Conservation (phyloP, 1,139 yeast genomes). For the Debaryomyces coudertii region DNA sequence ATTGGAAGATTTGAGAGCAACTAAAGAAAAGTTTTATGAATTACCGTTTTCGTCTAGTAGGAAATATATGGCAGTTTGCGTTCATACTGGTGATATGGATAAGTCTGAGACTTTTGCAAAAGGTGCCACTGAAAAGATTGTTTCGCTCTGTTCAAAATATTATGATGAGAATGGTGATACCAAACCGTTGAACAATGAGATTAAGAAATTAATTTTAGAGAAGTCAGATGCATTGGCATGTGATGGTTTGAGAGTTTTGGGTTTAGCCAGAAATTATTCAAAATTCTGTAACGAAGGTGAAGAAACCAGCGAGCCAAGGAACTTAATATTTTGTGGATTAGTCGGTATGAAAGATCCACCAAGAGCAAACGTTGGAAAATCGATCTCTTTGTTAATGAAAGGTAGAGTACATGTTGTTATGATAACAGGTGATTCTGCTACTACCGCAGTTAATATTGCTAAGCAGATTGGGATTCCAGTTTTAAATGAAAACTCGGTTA, state of each 20-base stretch:
- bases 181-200: constrained; percentile 54
- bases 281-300: constrained; percentile 32
- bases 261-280: constrained; percentile 62
- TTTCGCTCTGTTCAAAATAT: constrained; percentile 63
- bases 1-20: constrained; percentile 66
- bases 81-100: constrained; percentile 58
- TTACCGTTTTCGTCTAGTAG: constrained; percentile 82
- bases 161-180: constrained; percentile 59
- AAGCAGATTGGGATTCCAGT: constrained; percentile 90
- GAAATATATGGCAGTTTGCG: constrained; percentile 86
- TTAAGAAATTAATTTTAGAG: constrained; percentile 47
- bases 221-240: constrained; percentile 69
- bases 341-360: constrained; percentile 98
- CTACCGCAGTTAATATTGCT: constrained; percentile 91
- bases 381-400: constrained; percentile 72
- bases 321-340: constrained; percentile 77
- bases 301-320: constrained; percentile 46
- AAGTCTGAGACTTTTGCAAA: constrained; percentile 69
- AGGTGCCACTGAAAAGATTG: constrained; percentile 85
- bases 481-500: constrained; percentile 62
- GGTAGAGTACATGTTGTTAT: constrained; percentile 96
- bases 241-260: constrained; percentile 86
- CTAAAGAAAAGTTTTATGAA: constrained; percentile 63
- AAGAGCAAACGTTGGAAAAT: constrained; percentile 74
- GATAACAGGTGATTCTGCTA: constrained; percentile 96